phyloP scores from a whole-genome alignment of 169 alveolate genomes.

The Plasmodium blacklocki region DNA sequence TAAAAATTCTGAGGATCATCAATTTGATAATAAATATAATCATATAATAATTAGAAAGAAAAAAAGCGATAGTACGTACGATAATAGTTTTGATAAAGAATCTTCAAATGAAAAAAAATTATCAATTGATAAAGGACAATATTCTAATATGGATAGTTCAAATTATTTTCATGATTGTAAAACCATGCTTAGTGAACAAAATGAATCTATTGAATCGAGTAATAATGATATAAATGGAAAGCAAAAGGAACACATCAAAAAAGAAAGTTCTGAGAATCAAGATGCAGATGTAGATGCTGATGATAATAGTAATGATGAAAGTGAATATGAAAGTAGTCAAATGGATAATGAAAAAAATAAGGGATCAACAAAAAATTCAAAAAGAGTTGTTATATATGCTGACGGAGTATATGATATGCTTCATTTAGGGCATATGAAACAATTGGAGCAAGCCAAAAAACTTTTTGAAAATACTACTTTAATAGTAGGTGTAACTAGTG shows the following conservation, averaged over 20 bases:
- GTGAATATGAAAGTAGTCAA: background rate
- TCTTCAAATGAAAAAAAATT: slow-evolving; percentile 3
- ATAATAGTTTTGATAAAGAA: background rate
- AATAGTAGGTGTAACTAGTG: slow-evolving; percentile 97
- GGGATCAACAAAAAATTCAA: background rate
- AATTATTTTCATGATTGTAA: no score
- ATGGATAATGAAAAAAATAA: background rate
- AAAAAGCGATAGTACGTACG: background rate
- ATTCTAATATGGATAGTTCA: no score
- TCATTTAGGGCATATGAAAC: slow-evolving; percentile 97
- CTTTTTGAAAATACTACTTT: slow-evolving; percentile 91
- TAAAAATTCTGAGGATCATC: slow-evolving; percentile 33
- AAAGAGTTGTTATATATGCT: slow-evolving; percentile 81
- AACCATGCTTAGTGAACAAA: background rate
- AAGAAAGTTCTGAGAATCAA: background rate
- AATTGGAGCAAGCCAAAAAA: slow-evolving; percentile 96
- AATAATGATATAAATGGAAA: no score
- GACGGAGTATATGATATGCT: slow-evolving; percentile 97
- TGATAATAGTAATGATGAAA: background rate
- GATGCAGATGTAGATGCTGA: background rate
- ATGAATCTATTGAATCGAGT: background rate
- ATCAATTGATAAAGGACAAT: background rate
- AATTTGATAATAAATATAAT: slow-evolving; percentile 25
- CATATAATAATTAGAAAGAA: slow-evolving; percentile 28
- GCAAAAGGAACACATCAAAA: background rate